These are phyloP conservation scores for Psophocarpus tetragonolobus DNA, from an alignment of 306 rosid genomes.

Conservation along the genomic window DNA sequence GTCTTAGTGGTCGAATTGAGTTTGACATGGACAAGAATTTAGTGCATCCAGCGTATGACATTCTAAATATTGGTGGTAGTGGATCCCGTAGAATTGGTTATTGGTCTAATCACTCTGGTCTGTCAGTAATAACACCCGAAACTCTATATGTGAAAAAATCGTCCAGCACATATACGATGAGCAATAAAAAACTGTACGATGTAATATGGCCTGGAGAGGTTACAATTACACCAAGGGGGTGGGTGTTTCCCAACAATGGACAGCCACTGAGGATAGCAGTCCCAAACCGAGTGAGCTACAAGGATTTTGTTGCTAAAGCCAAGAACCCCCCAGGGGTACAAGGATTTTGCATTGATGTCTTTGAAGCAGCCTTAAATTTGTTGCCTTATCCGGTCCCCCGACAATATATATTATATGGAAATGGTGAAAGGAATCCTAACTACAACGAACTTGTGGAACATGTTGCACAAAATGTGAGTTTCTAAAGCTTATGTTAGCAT, in stretches of 20 bases:
- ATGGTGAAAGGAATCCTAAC: conserved; percentile 64
- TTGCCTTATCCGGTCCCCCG: conserved; percentile 80
- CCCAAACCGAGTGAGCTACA: conserved; percentile 68
- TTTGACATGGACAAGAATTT: conserved; percentile 63
- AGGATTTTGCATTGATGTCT: conserved; percentile 80
- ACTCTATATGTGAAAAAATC: conserved; percentile 46
- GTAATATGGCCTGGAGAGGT: conserved; percentile 90
- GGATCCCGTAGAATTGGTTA: conserved; percentile 63
- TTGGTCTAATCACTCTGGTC: conserved; percentile 75
- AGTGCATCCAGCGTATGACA: conserved; percentile 67
- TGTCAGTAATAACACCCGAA: conserved; percentile 67
- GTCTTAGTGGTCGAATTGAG: conserved; percentile 68
- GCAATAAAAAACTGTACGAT: conserved; percentile 47
- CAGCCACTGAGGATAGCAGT: conserved; percentile 78
- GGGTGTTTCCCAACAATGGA: conserved; percentile 95
- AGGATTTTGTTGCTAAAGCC: conserved; percentile 64
- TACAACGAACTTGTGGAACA: conserved; percentile 48
- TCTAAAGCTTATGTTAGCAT: not conserved
- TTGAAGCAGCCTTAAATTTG: conserved; percentile 80
- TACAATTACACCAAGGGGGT: conserved; percentile 59
- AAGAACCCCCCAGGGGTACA: conserved; percentile 63
- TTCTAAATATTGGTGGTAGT: conserved; percentile 71
- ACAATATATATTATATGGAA: conserved; percentile 62
- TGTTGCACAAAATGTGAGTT: conserved; percentile 80
- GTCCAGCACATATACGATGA: conserved; percentile 34